A percentile compares a stretch with the other conserved stretches of the same genome.
phyloP scores from a whole-genome alignment of 2,329 filamentous ascomycete genomes.

The Colletotrichum endophyticum region DNA sequence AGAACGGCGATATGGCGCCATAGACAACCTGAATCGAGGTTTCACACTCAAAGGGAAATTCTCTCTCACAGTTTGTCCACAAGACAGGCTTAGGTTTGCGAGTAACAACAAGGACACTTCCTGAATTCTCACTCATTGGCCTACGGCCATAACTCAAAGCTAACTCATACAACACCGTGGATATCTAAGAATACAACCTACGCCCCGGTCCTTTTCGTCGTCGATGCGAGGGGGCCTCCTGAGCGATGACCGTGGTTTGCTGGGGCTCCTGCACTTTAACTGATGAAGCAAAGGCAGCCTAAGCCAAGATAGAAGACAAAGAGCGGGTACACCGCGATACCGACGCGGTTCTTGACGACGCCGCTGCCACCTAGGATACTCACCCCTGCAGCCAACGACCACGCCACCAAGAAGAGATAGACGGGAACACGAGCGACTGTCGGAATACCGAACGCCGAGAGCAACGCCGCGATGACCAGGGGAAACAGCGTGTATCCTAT shows the following conservation, averaged over 20 bases:
- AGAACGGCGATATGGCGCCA: background rate
- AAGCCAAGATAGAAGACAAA: conserved; percentile 94
- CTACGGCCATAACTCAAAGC: background rate
- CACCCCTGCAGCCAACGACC: conserved; percentile 93
- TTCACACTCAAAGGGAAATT: background rate
- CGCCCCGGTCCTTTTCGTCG: background rate
- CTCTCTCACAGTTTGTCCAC: background rate
- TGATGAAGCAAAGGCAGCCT: conserved; percentile 96
- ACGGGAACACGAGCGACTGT: conserved; percentile 87
- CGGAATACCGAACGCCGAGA: conserved; percentile 82
- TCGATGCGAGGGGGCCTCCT: background rate
- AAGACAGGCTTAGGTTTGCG: background rate
- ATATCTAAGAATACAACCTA: conserved; percentile 13
- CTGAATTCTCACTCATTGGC: background rate
- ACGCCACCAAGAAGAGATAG: conserved; percentile 85
- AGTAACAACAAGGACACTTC: background rate
- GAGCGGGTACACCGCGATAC: conserved; percentile 91
- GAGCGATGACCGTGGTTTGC: background rate
- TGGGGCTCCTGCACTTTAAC: conserved; percentile 55
- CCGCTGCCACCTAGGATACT: conserved; percentile 96
- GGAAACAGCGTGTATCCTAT: conserved; percentile 99
- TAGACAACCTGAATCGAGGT: background rate
- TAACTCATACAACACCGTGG: background rate
- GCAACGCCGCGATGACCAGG: conserved; percentile 87
- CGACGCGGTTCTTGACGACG: conserved; percentile 92